These are phyloP conservation scores for Penicillium desertorum DNA, from an alignment of 495 filamentous ascomycete species.

Conservation along the genomic window DNA sequence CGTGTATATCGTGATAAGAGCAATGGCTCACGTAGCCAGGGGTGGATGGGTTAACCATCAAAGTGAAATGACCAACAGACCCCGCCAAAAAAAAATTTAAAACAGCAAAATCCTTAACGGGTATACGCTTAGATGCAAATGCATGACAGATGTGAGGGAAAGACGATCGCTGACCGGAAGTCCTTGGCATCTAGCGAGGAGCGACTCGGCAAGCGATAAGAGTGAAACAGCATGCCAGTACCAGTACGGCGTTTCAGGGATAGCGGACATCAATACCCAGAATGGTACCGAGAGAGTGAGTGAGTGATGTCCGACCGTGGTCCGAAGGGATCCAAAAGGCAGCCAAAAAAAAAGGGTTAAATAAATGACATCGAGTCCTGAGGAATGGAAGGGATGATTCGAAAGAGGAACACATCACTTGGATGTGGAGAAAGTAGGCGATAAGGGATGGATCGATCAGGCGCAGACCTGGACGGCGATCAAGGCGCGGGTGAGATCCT, in stretches of 20 bases:
- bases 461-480: slow-evolving; percentile 43
- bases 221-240: background rate
- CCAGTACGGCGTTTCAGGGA: background rate
- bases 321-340: slow-evolving; percentile 1
- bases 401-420: slow-evolving; percentile 20
- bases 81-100: slow-evolving; percentile 17
- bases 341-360: background rate
- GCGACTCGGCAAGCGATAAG: background rate
- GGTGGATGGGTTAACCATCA: background rate
- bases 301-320: slow-evolving; percentile 5
- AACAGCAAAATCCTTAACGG: slow-evolving; percentile 7
- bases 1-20: background rate
- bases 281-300: background rate
- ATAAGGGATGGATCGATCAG: slow-evolving; percentile 12
- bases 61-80: slow-evolving; percentile 2
- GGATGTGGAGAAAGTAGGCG: slow-evolving; percentile 17
- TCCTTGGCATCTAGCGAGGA: slow-evolving; percentile 6
- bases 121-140: slow-evolving; percentile 42
- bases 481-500: slow-evolving; percentile 46
- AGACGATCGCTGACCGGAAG: background rate
- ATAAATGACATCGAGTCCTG: slow-evolving; percentile 20
- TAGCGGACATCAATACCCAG: background rate
- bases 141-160: slow-evolving; percentile 7
- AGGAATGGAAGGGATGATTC: slow-evolving; percentile 10
- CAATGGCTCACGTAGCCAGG: background rate